A percentile compares a stretch with the other conserved stretches of the same genome.
These are phyloP conservation scores for Phytophthora multivora DNA, from an alignment of 352 stramenopile genomes.

Conservation along the genomic window DNA sequence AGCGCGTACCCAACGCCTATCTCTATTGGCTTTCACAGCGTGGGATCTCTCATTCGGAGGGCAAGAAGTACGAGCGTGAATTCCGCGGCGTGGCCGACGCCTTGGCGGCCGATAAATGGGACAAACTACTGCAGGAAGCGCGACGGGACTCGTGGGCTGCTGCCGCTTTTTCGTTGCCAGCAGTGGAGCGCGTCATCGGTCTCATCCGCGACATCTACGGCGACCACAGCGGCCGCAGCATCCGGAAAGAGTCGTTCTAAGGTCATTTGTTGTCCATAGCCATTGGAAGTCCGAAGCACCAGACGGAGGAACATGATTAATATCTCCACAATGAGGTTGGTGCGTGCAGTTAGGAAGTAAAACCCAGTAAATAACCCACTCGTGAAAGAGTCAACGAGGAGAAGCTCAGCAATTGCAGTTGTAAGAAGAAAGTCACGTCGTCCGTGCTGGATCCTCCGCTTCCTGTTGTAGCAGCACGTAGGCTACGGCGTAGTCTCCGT, in stretches of 20 bases:
- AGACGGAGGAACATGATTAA: conserved; percentile 13
- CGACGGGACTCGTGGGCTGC: conserved; percentile 32
- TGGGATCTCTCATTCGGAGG: conserved; percentile 35
- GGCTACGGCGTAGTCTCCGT: conserved; percentile 82
- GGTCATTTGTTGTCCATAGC: neutral
- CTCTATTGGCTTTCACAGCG: conserved; percentile 72
- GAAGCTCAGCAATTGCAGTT: neutral
- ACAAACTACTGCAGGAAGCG: conserved; percentile 41
- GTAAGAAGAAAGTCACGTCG: neutral
- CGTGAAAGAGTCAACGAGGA: neutral
- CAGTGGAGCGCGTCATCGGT: conserved; percentile 62
- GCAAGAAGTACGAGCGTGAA: conserved; percentile 43
- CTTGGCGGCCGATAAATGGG: conserved; percentile 50
- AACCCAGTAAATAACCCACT: conserved; percentile 11
- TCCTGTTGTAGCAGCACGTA: conserved; percentile 77
- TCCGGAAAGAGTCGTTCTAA: conserved; percentile 65
- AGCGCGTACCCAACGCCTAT: conserved; percentile 76
- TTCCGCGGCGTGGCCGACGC: conserved; percentile 53
- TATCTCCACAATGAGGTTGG: neutral
- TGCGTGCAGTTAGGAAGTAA: conserved; percentile 10
- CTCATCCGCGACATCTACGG: conserved; percentile 73
- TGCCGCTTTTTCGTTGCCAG: conserved; percentile 56
- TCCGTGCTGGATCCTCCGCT: conserved; percentile 1
- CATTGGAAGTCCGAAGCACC: neutral
- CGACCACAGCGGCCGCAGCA: conserved; percentile 41